Base-by-base conservation (phyloP, 768 basidiomycete species). In the Macrocybe gigantea region DNA sequence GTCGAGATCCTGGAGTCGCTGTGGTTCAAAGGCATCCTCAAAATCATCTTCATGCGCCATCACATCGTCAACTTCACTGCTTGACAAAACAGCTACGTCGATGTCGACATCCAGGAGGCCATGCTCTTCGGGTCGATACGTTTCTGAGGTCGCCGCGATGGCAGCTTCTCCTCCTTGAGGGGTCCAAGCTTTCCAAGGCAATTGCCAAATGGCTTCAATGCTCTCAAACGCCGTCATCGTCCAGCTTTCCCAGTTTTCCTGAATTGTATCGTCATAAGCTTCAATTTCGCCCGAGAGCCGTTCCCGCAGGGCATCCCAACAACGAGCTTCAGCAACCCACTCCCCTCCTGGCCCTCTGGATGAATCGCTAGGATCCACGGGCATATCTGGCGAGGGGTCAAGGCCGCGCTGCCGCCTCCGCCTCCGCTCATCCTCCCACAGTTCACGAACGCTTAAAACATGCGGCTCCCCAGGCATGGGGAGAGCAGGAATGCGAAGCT, bases 381-480 rank as follows among this genome's bases (percentile, higher is more conserved):
- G 88, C 48, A 92, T 71, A 38, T 78, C 78, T 9, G 88, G 87
- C 12, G 87, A 79, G 5, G 92, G 82, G 50, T 78, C 60, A 33
- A 93, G 72, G 1, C 92, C 92, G 33, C 74, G 77, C 3, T 72
- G 73, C 22, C 65, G 62, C 13, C 94, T 75, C 7, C 93, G 79
- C 8, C 74, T 73, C n/a, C 88, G 80, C 66, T 99, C 95, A 57
- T 97, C 93, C 44, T 94, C 90, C 95, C 95, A 99, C 2, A 98
- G 73, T 65, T 97, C 95, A 52, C 89, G 83, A 40, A 98, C 88
- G 57, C 91, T 85, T 37, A 83, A 72, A 5, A 99, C 87, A 29
- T 95, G 75, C 38, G 88, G 90, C 55, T 89, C 88, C 8, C 74
- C 53, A 47, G 81, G 61, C 11, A 75, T 55, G 37, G 69, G 57